phyloP scores from a whole-genome alignment of 1,284 basidiomycete genomes.

The Irpex rosettiformis region DNA sequence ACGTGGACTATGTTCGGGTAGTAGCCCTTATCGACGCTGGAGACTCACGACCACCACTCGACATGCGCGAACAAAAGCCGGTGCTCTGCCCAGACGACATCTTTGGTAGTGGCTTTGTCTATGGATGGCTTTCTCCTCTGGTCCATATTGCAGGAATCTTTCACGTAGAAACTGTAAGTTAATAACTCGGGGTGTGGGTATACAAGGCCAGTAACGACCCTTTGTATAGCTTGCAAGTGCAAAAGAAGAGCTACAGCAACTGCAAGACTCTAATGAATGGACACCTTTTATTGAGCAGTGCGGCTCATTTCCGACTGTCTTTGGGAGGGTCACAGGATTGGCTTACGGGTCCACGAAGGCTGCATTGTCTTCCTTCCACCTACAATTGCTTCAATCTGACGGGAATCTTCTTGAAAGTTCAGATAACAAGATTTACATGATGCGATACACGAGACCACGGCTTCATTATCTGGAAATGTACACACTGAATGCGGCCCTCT shows the following conservation, averaged over 20 bases:
- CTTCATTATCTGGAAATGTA: conserved; percentile 15
- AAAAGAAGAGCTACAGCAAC: background rate
- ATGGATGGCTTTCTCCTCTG: conserved; percentile 24
- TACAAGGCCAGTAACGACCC: background rate
- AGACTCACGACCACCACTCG: background rate
- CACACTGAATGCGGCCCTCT: background rate
- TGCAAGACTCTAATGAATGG: background rate
- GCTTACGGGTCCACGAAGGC: background rate
- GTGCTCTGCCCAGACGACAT: conserved; percentile 22
- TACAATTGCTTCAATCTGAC: background rate
- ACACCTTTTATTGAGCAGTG: background rate
- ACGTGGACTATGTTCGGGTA: conserved; percentile 6
- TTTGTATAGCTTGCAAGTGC: conserved; percentile 6
- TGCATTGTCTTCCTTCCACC: background rate
- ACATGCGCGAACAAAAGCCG: background rate
- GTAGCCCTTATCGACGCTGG: background rate
- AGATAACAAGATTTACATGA: background rate
- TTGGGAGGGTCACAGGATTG: conserved; percentile 5
- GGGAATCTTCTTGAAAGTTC: background rate
- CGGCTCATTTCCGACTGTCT: conserved; percentile 3
- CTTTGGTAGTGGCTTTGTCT: conserved; percentile 16
- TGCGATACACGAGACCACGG: conserved; percentile 13
- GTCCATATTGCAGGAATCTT: conserved; percentile 22
- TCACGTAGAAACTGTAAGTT: conserved; percentile 14
- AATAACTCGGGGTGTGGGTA: background rate